Conservation (phyloP, 441 rosid genomes). For the Pelargonium myrrhifolium region DNA sequence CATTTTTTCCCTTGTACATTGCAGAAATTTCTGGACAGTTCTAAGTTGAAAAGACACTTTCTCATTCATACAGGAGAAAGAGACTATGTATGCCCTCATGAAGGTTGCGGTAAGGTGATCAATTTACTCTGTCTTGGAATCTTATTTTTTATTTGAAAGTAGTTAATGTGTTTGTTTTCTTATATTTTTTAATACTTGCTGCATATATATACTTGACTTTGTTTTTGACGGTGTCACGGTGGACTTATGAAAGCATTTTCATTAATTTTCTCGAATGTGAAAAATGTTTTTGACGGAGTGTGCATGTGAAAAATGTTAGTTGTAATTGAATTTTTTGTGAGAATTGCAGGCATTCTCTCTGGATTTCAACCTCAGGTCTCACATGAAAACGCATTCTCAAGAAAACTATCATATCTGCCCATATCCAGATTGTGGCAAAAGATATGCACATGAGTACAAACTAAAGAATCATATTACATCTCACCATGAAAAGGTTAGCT, state of each 20-base stretch:
- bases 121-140: conserved; percentile 18
- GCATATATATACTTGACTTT: too few species aligned
- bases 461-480: conserved; percentile 77
- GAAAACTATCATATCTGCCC: conserved; percentile 96
- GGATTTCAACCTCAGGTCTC: conserved; percentile 93
- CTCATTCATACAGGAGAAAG: conserved; percentile 92
- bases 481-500: conserved; percentile 74
- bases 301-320: background rate
- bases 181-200: too few species aligned
- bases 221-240: too few species aligned
- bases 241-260: too few species aligned
- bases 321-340: conserved; percentile 3
- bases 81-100: conserved; percentile 74
- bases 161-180: background rate
- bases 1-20: conserved; percentile 20
- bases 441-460: conserved; percentile 98
- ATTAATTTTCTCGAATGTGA: too few species aligned
- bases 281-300: too few species aligned
- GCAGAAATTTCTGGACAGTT: conserved; percentile 98
- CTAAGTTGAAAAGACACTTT: conserved; percentile 87
- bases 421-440: conserved; percentile 81
- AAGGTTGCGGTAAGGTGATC: conserved; percentile 96
- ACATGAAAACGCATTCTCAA: conserved; percentile 97
- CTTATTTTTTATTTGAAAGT: conserved; percentile 1
- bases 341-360: conserved; percentile 82